A percentile compares a stretch with the other conserved stretches of the same genome.
Conservation (phyloP, 129 eudicot species). For the Tagetes erecta region DNA sequence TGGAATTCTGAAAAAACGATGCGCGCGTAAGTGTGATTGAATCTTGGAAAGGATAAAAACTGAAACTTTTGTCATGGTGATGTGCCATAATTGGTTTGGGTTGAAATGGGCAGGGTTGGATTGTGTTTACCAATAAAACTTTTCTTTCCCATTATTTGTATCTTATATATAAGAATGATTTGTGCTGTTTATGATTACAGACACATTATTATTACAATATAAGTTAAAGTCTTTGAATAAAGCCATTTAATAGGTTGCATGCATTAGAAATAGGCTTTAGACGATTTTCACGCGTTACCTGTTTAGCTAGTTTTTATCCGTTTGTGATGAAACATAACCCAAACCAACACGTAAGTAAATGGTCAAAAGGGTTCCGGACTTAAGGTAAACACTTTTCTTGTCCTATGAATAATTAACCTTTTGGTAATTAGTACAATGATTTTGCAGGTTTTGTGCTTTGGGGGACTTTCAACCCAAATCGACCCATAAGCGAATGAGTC, state of each 20-base stretch:
- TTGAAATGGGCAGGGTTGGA: not conserved
- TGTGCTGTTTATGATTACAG: not conserved
- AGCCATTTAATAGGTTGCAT: not conserved
- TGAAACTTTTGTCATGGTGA: not conserved
- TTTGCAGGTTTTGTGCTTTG: not conserved
- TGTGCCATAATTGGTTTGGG: not conserved
- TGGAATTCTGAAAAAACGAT: conserved; percentile 80
- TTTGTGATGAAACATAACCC: not conserved
- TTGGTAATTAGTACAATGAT: too few relatives aligned
- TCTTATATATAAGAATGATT: not conserved
- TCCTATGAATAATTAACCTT: too few relatives aligned
- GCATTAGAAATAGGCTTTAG: not conserved
- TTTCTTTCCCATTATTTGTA: not conserved
- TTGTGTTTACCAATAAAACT: not conserved
- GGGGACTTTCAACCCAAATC: not conserved
- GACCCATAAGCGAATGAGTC: not conserved
- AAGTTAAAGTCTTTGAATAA: not conserved
- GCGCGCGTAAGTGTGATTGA: conserved; percentile 46
- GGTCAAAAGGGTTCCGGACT: not conserved
- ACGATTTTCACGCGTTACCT: not conserved
- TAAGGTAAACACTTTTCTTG: not conserved
- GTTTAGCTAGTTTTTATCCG: not conserved
- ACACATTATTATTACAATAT: not conserved
- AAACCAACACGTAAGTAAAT: not conserved
- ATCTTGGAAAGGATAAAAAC: not conserved